A percentile compares a stretch with the other conserved stretches of the same genome.
Evolutionary conservation across 805 yeast species (phyloP).

Genomic region (Spathaspora sp.): DNA sequence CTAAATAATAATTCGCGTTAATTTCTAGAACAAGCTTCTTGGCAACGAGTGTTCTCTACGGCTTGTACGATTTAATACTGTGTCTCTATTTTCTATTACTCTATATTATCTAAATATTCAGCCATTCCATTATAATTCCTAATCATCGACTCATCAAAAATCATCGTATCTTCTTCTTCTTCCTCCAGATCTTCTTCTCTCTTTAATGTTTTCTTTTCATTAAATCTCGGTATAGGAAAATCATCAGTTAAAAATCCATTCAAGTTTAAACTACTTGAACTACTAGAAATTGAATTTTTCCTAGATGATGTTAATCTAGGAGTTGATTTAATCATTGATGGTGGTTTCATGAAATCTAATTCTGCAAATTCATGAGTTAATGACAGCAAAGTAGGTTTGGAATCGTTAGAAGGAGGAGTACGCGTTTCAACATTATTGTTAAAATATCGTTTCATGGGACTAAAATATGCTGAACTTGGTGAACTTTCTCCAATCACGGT

Average conservation of each 20-base stretch:
- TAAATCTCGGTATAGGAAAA: slow-evolving; percentile 5
- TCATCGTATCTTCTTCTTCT: slow-evolving; percentile 10
- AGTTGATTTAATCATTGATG: slow-evolving; percentile 25
- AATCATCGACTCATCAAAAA: slow-evolving; percentile 6
- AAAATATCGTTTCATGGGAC: slow-evolving; percentile 37
- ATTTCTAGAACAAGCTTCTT: no score
- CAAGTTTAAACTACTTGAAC: slow-evolving; percentile 37
- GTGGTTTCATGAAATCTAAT: slow-evolving; percentile 29
- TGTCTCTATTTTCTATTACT: slow-evolving; percentile 1
- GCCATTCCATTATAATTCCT: slow-evolving; percentile 12
- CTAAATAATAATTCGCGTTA: no score
- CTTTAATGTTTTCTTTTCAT: background rate
- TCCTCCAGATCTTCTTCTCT: slow-evolving; percentile 4
- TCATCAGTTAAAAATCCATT: slow-evolving; percentile 42
- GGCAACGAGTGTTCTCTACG: no score
- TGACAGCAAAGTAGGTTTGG: slow-evolving; percentile 30
- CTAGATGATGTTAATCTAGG: slow-evolving; percentile 13
- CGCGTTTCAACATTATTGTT: slow-evolving; percentile 14
- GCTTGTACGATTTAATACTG: background rate
- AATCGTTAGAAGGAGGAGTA: slow-evolving; percentile 4
- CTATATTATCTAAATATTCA: slow-evolving; percentile 12
- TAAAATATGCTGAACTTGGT: slow-evolving; percentile 31
- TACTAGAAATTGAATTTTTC: slow-evolving; percentile 27
- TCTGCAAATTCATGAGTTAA: slow-evolving; percentile 13
- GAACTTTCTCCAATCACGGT: slow-evolving; percentile 39